Conservation (phyloP, 768 basidiomycete species). For the Rhizopogon vesiculosus region DNA sequence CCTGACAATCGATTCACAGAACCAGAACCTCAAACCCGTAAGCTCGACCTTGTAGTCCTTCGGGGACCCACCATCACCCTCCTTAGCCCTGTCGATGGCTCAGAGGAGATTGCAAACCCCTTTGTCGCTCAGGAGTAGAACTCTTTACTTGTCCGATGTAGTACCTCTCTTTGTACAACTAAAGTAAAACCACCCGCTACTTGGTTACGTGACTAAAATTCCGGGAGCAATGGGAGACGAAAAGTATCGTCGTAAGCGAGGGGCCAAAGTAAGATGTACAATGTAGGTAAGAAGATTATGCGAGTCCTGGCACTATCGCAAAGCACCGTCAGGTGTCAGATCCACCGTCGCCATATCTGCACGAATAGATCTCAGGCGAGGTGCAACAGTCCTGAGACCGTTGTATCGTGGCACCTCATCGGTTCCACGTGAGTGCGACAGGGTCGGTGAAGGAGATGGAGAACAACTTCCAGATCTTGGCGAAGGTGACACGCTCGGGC, state of each 20-base stretch:
- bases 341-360: conserved; percentile 12
- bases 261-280: neutral
- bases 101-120: conserved; percentile 90
- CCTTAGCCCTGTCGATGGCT: conserved; percentile 92
- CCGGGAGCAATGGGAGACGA: conserved; percentile 7
- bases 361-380: conserved; percentile 9
- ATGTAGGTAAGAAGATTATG: neutral
- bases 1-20: conserved; percentile 32
- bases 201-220: conserved; percentile 11
- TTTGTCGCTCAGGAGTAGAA: conserved; percentile 66
- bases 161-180: conserved; percentile 1
- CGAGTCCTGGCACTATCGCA: neutral
- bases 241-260: conserved; percentile 2
- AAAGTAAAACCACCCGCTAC: neutral
- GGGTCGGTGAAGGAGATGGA: conserved; percentile 38
- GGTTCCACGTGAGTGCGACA: neutral
- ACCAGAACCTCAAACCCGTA: conserved; percentile 57
- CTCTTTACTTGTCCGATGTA: neutral
- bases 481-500: conserved; percentile 38
- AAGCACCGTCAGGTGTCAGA: conserved; percentile 2
- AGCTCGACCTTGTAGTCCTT: conserved; percentile 83
- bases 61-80: conserved; percentile 93
- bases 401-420: conserved; percentile 15
- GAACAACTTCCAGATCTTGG: conserved; percentile 58
- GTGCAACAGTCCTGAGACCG: conserved; percentile 14